Conservation (phyloP, 352 stramenopile species). For the Phytophthora multivora region DNA sequence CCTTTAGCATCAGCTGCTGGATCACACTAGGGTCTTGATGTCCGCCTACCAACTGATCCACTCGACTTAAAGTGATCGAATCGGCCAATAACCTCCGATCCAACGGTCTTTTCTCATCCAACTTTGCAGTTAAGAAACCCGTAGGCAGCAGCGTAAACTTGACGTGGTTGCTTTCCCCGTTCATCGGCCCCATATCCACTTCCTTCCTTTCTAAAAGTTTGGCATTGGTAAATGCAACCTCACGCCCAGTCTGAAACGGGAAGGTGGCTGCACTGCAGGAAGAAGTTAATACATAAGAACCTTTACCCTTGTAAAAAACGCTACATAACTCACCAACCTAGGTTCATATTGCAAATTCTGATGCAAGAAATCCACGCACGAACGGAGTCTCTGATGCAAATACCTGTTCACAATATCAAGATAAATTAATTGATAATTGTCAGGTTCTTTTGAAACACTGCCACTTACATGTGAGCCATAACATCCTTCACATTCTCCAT, state of each 20-base stretch:
- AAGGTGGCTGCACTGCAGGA: conserved; percentile 28
- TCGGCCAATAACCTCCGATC: conserved; percentile 35
- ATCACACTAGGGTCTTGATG: conserved; percentile 30
- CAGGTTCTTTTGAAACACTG: background rate
- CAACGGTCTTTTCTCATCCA: conserved; percentile 26
- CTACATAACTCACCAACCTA: conserved; percentile 14
- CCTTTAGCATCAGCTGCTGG: conserved; percentile 45
- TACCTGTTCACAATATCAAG: conserved; percentile 37
- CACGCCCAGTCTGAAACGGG: conserved; percentile 44
- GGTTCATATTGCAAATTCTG: conserved; percentile 23
- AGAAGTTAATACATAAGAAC: background rate
- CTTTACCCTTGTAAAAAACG: background rate
- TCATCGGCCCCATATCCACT: conserved; percentile 4
- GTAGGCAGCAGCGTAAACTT: conserved; percentile 49
- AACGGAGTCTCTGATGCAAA: conserved; percentile 65
- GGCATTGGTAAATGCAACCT: conserved; percentile 58
- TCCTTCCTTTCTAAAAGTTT: conserved; percentile 64
- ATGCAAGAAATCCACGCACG: conserved; percentile 46
- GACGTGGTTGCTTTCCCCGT: background rate
- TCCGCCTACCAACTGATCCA: conserved; percentile 30
- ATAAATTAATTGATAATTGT: too few species aligned
- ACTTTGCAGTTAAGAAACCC: conserved; percentile 36
- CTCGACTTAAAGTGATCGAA: conserved; percentile 28
- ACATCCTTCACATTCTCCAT: conserved; percentile 27
- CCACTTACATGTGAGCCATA: conserved; percentile 34